These are phyloP conservation scores for Medicago truncatula DNA, from an alignment of 306 rosid genomes.

Conservation along the genomic window DNA sequence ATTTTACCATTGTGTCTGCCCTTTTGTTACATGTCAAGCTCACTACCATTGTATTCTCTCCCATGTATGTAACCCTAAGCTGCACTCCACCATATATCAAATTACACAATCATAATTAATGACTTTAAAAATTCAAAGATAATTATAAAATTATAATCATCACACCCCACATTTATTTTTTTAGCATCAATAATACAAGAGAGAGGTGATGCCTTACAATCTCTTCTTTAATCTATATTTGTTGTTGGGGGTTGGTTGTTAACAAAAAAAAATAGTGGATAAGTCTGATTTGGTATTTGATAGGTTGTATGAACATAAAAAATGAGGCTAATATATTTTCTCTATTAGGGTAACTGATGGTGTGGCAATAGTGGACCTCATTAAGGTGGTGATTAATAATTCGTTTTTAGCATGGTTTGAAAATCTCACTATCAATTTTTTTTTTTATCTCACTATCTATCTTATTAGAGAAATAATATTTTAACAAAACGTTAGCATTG, in stretches of 20 bases:
- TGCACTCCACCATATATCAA: conserved; percentile 40
- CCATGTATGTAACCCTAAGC: conserved; percentile 79
- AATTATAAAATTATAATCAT: not conserved
- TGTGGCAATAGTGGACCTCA: too few species aligned
- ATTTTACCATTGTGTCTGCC: conserved; percentile 85
- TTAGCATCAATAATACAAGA: conserved; percentile 42
- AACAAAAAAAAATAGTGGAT: not conserved
- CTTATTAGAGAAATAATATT: too few species aligned
- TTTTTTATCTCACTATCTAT: too few species aligned
- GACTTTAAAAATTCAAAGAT: not conserved
- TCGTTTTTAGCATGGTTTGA: too few species aligned
- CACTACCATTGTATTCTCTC: conserved; percentile 74
- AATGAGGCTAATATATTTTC: too few species aligned
- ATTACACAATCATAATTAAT: not conserved
- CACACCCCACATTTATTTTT: conserved; percentile 24
- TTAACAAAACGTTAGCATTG: too few species aligned
- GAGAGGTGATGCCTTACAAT: conserved; percentile 10
- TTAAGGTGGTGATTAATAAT: too few species aligned
- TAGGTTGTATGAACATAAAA: too few species aligned
- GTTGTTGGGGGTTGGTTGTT: not conserved
- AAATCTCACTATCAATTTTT: too few species aligned
- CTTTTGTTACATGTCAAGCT: conserved; percentile 86
- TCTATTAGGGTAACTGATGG: too few species aligned
- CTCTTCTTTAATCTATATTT: not conserved
- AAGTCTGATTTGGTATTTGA: not conserved